Evolutionary conservation across 441 rosid genomes (phyloP).

Genomic region (Dalechampia spathulata): DNA sequence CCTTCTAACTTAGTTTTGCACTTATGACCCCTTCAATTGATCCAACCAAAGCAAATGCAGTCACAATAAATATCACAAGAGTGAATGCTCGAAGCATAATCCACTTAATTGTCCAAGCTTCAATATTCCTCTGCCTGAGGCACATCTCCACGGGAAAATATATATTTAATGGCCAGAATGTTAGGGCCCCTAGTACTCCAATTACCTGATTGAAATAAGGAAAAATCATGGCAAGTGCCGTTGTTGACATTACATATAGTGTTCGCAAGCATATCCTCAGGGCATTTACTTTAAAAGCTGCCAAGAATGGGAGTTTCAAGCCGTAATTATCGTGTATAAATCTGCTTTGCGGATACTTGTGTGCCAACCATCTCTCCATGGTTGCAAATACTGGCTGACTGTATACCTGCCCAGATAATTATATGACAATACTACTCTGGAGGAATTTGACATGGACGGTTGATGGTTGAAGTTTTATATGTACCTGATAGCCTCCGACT

Average conservation of each 20-base stretch:
- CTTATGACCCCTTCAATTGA: conserved; percentile 32
- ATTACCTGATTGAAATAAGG: conserved; percentile 56
- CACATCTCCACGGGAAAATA: conserved; percentile 51
- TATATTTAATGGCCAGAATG: conserved; percentile 40
- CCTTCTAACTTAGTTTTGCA: conserved; percentile 23
- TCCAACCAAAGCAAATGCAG: conserved; percentile 27
- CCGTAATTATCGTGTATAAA: conserved; percentile 16
- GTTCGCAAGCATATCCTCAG: conserved; percentile 36
- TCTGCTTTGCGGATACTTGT: conserved; percentile 22
- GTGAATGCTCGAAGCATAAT: conserved; percentile 26
- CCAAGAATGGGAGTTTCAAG: conserved; percentile 22
- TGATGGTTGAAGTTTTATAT: too few relatives aligned
- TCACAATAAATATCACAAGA: conserved; percentile 12
- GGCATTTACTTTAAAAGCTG: conserved; percentile 20
- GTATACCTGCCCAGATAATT: conserved; percentile 23
- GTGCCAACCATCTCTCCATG: conserved; percentile 29
- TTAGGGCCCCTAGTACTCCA: conserved; percentile 38
- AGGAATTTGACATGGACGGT: too few relatives aligned
- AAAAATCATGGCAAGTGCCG: conserved; percentile 29
- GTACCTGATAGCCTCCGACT: conserved; percentile 59
- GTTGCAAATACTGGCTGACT: conserved; percentile 37
- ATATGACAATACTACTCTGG: background rate
- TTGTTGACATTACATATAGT: conserved; percentile 23
- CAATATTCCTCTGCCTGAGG: conserved; percentile 29
- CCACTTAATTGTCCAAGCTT: conserved; percentile 42